Evolutionary conservation across 2,329 filamentous ascomycete genomes (phyloP).

Genomic region (Aspergillus nomiae): DNA sequence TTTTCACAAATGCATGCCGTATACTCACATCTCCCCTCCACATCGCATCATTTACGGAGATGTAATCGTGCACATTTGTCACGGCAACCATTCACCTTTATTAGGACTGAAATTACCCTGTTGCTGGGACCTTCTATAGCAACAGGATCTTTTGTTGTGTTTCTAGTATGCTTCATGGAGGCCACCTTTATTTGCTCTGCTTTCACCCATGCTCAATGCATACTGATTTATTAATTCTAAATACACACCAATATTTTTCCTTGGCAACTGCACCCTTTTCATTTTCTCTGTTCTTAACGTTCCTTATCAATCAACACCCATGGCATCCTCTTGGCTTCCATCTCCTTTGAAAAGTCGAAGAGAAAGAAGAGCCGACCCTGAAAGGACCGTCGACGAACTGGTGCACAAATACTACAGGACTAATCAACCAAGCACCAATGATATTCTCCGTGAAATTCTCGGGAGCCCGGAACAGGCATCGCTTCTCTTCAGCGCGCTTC

Average conservation of each 20-base stretch:
- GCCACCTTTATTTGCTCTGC: background rate
- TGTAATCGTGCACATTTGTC: background rate
- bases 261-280: background rate
- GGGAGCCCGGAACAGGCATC: slow-evolving; percentile 23
- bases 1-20: background rate
- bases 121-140: background rate
- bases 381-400: slow-evolving; percentile 25
- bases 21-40: background rate
- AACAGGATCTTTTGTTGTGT: background rate
- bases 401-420: slow-evolving; percentile 29
- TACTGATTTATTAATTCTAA: background rate
- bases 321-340: slow-evolving; percentile 4
- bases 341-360: background rate
- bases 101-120: background rate
- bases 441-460: slow-evolving; percentile 31
- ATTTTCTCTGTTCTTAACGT: background rate
- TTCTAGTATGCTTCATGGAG: background rate
- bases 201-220: background rate
- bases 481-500: slow-evolving; percentile 35
- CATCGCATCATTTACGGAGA: background rate
- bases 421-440: slow-evolving; percentile 25
- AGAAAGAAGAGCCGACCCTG: background rate
- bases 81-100: background rate
- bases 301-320: background rate
- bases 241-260: background rate